Conservation (phyloP, 2,329 filamentous ascomycete genomes). For the Botrytis fabae region DNA sequence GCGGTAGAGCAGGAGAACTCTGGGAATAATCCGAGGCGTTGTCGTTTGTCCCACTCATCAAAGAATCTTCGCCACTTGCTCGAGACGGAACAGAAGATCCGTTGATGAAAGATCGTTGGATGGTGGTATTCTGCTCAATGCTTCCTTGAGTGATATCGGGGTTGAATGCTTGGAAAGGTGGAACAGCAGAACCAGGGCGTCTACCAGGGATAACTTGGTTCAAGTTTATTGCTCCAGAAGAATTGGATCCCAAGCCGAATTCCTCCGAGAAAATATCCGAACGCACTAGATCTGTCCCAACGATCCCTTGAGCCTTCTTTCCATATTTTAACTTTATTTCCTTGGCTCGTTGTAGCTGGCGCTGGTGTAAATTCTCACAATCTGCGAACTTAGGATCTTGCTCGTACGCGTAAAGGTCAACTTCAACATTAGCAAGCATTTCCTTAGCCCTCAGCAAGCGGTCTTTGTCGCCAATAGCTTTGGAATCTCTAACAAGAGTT, state of each 20-base stretch:
- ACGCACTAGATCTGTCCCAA: slow-evolving; percentile 42
- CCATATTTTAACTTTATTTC: slow-evolving; percentile 57
- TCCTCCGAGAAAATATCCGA: slow-evolving; percentile 48
- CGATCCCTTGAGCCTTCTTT: slow-evolving; percentile 45
- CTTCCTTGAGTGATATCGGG: slow-evolving; percentile 54
- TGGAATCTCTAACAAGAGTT: slow-evolving; percentile 80
- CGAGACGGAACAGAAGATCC: slow-evolving; percentile 53
- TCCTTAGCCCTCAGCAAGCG: slow-evolving; percentile 86
- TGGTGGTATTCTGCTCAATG: slow-evolving; percentile 31
- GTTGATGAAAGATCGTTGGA: slow-evolving; percentile 52
- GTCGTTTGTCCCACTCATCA: slow-evolving; percentile 60
- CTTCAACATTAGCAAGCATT: slow-evolving; percentile 87
- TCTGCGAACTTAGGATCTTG: slow-evolving; percentile 66
- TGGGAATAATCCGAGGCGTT: slow-evolving; percentile 43
- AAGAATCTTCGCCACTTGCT: slow-evolving; percentile 52
- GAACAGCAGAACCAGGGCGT: slow-evolving; percentile 34
- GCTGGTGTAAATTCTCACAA: slow-evolving; percentile 78
- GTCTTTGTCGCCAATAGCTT: slow-evolving; percentile 78
- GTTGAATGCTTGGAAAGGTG: slow-evolving; percentile 51
- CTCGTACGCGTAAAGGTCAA: slow-evolving; percentile 81
- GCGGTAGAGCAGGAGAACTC: slow-evolving; percentile 49
- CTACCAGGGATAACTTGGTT: slow-evolving; percentile 63
- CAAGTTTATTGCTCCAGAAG: slow-evolving; percentile 56
- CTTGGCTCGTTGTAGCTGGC: slow-evolving; percentile 66
- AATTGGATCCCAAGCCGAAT: slow-evolving; percentile 50